phyloP scores from a whole-genome alignment of 148 eudicot genomes.

The Vaccinium vitisidaea region DNA sequence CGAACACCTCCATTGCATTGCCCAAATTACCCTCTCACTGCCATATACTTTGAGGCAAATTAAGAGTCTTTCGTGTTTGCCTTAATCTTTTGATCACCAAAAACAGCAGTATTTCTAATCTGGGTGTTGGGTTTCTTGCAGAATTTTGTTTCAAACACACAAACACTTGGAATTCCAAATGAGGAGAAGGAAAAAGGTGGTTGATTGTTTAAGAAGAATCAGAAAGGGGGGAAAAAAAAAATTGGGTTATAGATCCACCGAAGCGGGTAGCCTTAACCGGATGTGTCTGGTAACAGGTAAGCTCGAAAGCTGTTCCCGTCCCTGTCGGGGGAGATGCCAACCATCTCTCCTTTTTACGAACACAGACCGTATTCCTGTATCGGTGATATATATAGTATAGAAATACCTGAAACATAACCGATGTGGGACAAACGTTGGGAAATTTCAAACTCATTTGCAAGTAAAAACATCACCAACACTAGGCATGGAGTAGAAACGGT shows the following conservation, averaged over 20 bases:
- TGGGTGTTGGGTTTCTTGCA: background rate
- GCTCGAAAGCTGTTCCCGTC: constrained; percentile 10
- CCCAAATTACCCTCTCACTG: background rate
- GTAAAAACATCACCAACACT: no score
- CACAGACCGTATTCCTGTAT: rapidly evolving
- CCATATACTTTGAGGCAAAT: background rate
- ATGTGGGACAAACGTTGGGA: no score
- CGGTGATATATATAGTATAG: background rate
- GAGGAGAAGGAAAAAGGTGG: no score
- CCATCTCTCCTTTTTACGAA: constrained; percentile 16
- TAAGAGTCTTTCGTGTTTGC: background rate
- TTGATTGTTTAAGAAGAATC: no score
- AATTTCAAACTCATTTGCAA: no score
- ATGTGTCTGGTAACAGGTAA: constrained; percentile 2
- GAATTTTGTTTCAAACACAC: background rate
- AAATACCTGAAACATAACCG: no score
- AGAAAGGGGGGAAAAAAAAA: background rate
- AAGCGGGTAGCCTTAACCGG: constrained; percentile 13
- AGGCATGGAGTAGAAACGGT: no score
- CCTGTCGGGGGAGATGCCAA: constrained; percentile 19
- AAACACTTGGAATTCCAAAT: background rate
- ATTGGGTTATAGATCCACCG: constrained; percentile 10
- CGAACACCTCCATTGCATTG: constrained; percentile 70
- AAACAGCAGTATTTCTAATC: background rate
- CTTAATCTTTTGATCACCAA: background rate